Percentiles rank a stretch among this genome's conserved stretches.
Conservation (phyloP, 139 green algal genomes). For the Chlorella sp. region DNA sequence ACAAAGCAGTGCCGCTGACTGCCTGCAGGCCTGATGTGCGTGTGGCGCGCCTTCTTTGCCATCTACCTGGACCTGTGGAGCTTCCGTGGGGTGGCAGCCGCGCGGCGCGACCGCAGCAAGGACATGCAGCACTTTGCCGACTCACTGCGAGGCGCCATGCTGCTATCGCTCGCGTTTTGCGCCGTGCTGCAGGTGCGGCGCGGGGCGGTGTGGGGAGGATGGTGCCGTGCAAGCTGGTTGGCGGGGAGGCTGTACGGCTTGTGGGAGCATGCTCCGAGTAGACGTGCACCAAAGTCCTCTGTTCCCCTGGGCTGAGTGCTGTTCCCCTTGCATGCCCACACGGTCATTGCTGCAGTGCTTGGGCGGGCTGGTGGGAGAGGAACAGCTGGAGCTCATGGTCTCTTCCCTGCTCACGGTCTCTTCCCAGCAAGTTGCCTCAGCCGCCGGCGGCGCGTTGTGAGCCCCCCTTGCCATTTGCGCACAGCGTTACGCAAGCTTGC, state of each 20-base stretch:
- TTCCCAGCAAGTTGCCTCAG: neutral
- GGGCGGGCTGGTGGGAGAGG: conserved; percentile 31
- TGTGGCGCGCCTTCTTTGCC: conserved; percentile 76
- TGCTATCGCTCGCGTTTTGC: conserved; percentile 44
- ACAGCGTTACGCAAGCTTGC: too few relatives aligned
- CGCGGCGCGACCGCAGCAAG: conserved; percentile 9
- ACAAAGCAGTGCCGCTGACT: neutral
- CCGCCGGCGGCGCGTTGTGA: neutral
- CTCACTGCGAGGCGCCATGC: conserved; percentile 39
- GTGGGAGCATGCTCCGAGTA: too few relatives aligned
- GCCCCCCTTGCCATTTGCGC: too few relatives aligned
- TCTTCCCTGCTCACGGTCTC: neutral
- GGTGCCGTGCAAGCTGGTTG: neutral
- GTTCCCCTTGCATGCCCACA: neutral
- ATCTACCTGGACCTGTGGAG: conserved; percentile 69
- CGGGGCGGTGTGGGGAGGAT: neutral
- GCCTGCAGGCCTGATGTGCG: conserved; percentile 59
- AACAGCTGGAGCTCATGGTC: conserved; percentile 25
- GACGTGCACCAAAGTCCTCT: too few relatives aligned
- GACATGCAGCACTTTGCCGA: conserved; percentile 51
- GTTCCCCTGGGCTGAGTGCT: too few relatives aligned
- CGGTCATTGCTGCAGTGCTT: conserved; percentile 20
- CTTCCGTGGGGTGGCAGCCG: conserved; percentile 33
- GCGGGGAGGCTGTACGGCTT: too few relatives aligned
- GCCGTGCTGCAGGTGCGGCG: conserved; percentile 21